A percentile compares a stretch with the other conserved stretches of the same genome.
Evolutionary conservation across 768 basidiomycete genomes (phyloP).

Genomic region (Hericium coralloides): DNA sequence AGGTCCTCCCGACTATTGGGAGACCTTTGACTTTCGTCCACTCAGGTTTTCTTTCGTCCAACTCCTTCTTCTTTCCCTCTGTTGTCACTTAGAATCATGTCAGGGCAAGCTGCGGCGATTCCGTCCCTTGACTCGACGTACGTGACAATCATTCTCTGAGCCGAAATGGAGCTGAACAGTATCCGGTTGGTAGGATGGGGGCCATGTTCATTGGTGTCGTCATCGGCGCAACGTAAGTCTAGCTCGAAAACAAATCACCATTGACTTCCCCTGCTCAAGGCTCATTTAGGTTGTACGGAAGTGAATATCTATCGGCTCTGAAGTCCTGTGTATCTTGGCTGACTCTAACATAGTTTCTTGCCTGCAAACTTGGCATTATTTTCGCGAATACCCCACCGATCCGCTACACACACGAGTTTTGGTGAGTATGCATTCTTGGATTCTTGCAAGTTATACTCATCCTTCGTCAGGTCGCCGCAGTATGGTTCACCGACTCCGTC

Average conservation of each 20-base stretch:
- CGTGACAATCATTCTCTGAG: not conserved
- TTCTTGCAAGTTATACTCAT: not conserved
- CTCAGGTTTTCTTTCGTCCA: too few relatives aligned
- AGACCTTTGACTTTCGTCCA: too few relatives aligned
- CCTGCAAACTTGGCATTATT: conserved; percentile 4
- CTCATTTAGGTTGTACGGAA: not conserved
- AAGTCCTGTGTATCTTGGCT: not conserved
- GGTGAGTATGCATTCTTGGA: not conserved
- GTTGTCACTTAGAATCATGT: not conserved
- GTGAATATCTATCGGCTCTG: not conserved
- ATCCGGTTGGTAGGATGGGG: not conserved
- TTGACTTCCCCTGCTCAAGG: not conserved
- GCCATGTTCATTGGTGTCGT: not conserved
- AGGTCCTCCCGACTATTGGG: too few relatives aligned
- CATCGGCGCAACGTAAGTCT: not conserved
- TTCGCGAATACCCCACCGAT: not conserved
- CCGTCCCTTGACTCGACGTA: not conserved
- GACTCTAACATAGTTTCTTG: not conserved
- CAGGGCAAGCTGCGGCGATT: not conserved
- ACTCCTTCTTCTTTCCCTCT: too few relatives aligned
- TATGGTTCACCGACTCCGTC: conserved; percentile 14
- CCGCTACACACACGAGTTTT: not conserved
- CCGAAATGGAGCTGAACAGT: not conserved
- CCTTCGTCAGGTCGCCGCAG: conserved; percentile 1
- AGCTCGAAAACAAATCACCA: not conserved